phyloP scores from a whole-genome alignment of 192 early-diverging fungal species.

The Podochytrium sp. region DNA sequence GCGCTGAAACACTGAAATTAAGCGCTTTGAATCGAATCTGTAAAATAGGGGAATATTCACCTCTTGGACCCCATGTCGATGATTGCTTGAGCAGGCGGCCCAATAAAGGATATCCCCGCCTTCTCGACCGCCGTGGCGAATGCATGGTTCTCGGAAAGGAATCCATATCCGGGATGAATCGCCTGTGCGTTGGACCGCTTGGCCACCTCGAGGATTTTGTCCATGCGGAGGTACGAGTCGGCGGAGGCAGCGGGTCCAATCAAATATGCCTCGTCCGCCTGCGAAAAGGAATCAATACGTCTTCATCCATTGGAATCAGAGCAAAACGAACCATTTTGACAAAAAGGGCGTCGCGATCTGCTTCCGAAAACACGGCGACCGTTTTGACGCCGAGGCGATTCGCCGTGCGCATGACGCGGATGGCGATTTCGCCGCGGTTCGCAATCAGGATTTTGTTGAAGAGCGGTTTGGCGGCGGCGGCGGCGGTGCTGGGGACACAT shows the following conservation, averaged over 20 bases:
- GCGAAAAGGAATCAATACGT: not conserved
- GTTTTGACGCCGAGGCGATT: conserved; percentile 91
- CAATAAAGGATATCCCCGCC: conserved; percentile 83
- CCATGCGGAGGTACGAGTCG: conserved; percentile 80
- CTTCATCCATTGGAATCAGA: not conserved
- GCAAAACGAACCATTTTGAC: conserved; percentile 67
- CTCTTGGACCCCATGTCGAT: conserved; percentile 91
- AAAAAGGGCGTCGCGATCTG: conserved; percentile 84
- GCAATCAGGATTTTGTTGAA: conserved; percentile 98
- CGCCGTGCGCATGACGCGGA: conserved; percentile 69
- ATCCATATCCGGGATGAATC: conserved; percentile 97
- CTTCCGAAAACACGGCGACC: conserved; percentile 91
- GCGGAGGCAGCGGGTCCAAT: conserved; percentile 84
- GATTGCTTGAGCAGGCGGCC: conserved; percentile 87
- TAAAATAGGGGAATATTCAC: conserved; percentile 22
- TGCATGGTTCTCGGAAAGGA: conserved; percentile 90
- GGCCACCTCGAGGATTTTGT: conserved; percentile 83
- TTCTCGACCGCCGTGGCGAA: conserved; percentile 77
- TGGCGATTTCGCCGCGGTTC: conserved; percentile 70
- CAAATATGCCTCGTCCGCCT: conserved; percentile 92
- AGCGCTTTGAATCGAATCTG: not conserved
- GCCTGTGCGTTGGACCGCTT: conserved; percentile 80
- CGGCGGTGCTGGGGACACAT: not conserved
- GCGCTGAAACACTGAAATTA: conserved; percentile 51
- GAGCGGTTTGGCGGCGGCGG: conserved; percentile 53